Evolutionary conservation across 2,329 filamentous ascomycete species (phyloP), one percentile per base, ranked within the genome.

Genomic region (Beauveria brongniartii): DNA sequence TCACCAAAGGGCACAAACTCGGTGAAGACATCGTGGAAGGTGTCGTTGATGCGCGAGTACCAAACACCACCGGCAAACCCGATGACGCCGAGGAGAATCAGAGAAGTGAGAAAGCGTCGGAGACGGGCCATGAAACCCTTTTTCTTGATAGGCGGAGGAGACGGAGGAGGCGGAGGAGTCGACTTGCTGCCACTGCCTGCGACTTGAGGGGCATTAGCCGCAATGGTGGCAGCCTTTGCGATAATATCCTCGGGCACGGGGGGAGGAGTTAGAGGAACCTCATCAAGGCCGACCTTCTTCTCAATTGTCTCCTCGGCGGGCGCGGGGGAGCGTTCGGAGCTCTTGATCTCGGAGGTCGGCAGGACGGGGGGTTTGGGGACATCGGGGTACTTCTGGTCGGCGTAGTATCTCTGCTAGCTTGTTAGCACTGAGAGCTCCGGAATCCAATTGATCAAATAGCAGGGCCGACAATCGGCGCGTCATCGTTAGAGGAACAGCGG

Each of bases 1-100:
- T 99, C 94, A 69, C 92, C 94, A 67, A 90, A 96, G 24, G 94
- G 94, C 20, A 99, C 78, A 74, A 93, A 99, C 77, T 97, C 92
- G 69, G 92, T 97, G 78, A 99, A 99, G 80, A 97, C 94, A 75
- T 99, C 94, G 77, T 99, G 93, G 83, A 97, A 99, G 77, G 91
- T 96, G 80, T 99, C 94, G 71, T 89, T 96, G 75, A 94, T 83
- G 65, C 96, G 86, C 60, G 94, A 93, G 75, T 96, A 94, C 81
- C 90, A 96, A 60, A 97, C 87, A 67, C 93, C 92, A 65, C 92
- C 92, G 61, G 84, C 90, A 69, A 96, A 99, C 44, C 89, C 87
- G 50, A 95, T 75, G 6, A 85, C 85, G 28, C 89, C 86, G 30
- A 97, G 82, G 50, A 96, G 75, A 64, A 92, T 77, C 54, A 97